Evolutionary conservation across 2,329 filamentous ascomycete species (phyloP), one percentile per base, ranked within the genome.

Genomic region (Ophiosphaerella korrae): DNA sequence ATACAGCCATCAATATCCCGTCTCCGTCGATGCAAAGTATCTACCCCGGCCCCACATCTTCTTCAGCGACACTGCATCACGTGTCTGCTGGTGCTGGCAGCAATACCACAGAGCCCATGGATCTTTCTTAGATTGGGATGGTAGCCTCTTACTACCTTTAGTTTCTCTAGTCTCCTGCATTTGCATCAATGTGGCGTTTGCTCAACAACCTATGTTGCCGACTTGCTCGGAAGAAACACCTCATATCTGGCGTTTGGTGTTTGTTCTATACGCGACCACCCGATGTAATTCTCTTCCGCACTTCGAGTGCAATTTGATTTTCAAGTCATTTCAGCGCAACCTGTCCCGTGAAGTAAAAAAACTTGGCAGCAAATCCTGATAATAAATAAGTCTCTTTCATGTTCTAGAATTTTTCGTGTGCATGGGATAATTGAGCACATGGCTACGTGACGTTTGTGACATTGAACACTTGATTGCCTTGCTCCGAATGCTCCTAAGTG

Each of bases 1-100:
- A 65, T 26, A 55, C 48, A 1, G 53, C 55, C 2, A 62, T 66
- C 53, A 67, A 66, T 23, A 46, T 64, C 34, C 49, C 63, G 1
- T 54, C 55, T 11, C 55, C 58, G 3, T 18, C 47, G 4, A 42
- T 55, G n/a, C 53, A 55, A 16, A 53, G 46, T 32, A 59, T 52
- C 21, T 63, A 61, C 38, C 7, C 45, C 34, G 47, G 32, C 8
- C 42, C 43, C 42, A n/a, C 41, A 29, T 14, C 43, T 42, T 42
- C 48, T 14, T n/a, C 23, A n/a, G 32, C 41, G 13, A 16, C 33
- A 13, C 49, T 37, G 11, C 21, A 34, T 48, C 44, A 43, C 34
- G 26, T 36, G 8, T 47, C 53, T 7, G 31, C 44, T 23, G 52
- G 56, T 9, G 42, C 45, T 6, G 53, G 50, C 5, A 52, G 45